These are phyloP conservation scores for Peterozyma toletana DNA, from an alignment of 805 yeast species.

Conservation along the genomic window DNA sequence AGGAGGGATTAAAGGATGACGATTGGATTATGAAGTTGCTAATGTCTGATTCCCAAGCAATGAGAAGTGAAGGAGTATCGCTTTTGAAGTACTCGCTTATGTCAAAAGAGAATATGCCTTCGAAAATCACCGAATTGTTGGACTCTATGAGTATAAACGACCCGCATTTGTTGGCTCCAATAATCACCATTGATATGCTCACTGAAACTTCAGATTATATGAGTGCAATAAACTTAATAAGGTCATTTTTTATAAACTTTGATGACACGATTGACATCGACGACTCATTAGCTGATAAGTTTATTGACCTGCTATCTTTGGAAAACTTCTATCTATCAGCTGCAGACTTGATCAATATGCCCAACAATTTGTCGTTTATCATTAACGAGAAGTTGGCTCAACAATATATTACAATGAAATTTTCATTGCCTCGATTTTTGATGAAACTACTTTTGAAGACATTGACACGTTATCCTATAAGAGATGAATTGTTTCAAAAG, in stretches of 20 bases:
- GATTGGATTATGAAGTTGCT: conserved; percentile 31
- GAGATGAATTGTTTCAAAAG: conserved; percentile 23
- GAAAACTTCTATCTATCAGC: conserved; percentile 25
- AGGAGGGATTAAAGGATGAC: conserved; percentile 4
- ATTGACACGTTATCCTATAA: conserved; percentile 25
- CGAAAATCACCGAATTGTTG: conserved; percentile 17
- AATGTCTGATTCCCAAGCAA: conserved; percentile 23
- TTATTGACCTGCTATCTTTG: conserved; percentile 17
- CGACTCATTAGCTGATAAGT: conserved; percentile 13
- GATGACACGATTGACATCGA: neutral
- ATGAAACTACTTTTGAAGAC: conserved; percentile 21
- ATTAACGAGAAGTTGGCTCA: conserved; percentile 25
- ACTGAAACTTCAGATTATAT: conserved; percentile 21
- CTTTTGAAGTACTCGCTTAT: conserved; percentile 30
- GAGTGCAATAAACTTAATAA: conserved; percentile 25
- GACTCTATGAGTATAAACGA: conserved; percentile 22
- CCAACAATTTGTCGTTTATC: conserved; percentile 25
- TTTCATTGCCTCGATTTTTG: conserved; percentile 20
- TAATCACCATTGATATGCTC: conserved; percentile 18
- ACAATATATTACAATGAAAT: conserved; percentile 29
- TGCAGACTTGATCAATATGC: conserved; percentile 20
- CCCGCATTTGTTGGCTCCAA: conserved; percentile 24
- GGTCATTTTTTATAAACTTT: conserved; percentile 14
- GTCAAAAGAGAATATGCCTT: conserved; percentile 26
- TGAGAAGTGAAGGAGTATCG: conserved; percentile 27